phyloP scores from a whole-genome alignment of 2,329 filamentous ascomycete genomes.

The Neonectria faginata region DNA sequence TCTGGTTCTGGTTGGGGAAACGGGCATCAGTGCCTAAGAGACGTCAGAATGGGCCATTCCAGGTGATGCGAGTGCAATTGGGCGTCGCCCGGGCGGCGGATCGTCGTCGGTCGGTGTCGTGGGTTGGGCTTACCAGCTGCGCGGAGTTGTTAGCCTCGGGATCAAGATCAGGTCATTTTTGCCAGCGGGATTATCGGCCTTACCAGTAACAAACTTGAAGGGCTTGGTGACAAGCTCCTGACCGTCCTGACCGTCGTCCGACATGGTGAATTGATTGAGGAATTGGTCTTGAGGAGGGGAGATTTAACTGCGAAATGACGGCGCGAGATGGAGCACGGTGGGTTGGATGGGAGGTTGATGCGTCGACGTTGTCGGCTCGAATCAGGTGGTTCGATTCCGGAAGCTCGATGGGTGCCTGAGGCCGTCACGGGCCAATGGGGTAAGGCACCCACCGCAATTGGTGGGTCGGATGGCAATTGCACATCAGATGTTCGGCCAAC shows the following conservation, averaged over 20 bases:
- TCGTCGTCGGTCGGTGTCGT: slow-evolving; percentile 34
- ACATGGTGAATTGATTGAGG: slow-evolving; percentile 74
- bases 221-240: slow-evolving; percentile 90
- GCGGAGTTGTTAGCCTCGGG: slow-evolving; percentile 57
- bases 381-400: slow-evolving; percentile 56
- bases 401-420: slow-evolving; percentile 54
- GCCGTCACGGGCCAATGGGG: slow-evolving; percentile 50
- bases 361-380: slow-evolving; percentile 53
- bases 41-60: slow-evolving; percentile 34
- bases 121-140: slow-evolving; percentile 58
- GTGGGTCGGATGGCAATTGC: slow-evolving; percentile 51
- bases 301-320: slow-evolving; percentile 48
- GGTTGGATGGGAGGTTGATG: slow-evolving; percentile 50
- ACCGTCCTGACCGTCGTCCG: slow-evolving; percentile 76
- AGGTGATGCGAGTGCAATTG: slow-evolving; percentile 41
- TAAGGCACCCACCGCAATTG: slow-evolving; percentile 50
- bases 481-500: slow-evolving; percentile 52
- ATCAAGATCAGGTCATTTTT: slow-evolving; percentile 52
- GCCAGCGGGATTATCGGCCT: slow-evolving; percentile 59
- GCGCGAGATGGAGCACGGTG: slow-evolving; percentile 50
- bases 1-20: slow-evolving; percentile 98
- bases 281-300: slow-evolving; percentile 41
- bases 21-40: slow-evolving; percentile 92
- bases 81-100: slow-evolving; percentile 39
- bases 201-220: slow-evolving; percentile 99